Evolutionary conservation across 352 stramenopile species (phyloP), one percentile per base, ranked within the genome.

Genomic region (Blastocystis sp.): DNA sequence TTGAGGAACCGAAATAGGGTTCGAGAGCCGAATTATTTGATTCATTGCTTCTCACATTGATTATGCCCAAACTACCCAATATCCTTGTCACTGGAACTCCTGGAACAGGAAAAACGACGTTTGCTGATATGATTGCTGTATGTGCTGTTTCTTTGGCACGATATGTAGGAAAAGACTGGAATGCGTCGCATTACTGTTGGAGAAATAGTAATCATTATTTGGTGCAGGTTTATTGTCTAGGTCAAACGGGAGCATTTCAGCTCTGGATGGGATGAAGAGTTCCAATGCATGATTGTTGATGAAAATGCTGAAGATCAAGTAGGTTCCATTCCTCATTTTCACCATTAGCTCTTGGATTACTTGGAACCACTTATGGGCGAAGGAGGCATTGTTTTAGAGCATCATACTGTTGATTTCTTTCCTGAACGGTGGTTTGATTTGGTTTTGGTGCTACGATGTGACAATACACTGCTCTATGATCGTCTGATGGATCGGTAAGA

Each of bases 381-480:
- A 49, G 93, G 93, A 43, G 93, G 93, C 52, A 89, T 92, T 54
- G 80, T 95, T 27, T 91, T 95, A 69, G 93, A 95, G 88, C 94
- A 95, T 88, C 93, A 95, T 90, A 94, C 92, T 78, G 94, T 92
- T 88, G 93, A 95, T 81, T 95, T 95, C 88, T 95, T 95, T 88
- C 93, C 93, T 6, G 93, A 95, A 88, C 92, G 93, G 54, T 95
- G 92, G 92, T 95, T 95, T 78, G 92, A 95, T 88, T 90, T 95
- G 67, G 87, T 95, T 29, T 71, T 95, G 77, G 93, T 95, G 88
- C 90, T 95, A 3, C 91, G 91, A 54, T 91, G 92, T 77, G 92
- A 94, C 89, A 95, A 95, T 88, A 95, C 93, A 88, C 94, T 92
- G 88, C 91, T 95, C 14, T 95, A 93, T 65, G 93, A 95, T 83